phyloP scores from a whole-genome alignment of 1,284 basidiomycete genomes.

The Ustilago curta region DNA sequence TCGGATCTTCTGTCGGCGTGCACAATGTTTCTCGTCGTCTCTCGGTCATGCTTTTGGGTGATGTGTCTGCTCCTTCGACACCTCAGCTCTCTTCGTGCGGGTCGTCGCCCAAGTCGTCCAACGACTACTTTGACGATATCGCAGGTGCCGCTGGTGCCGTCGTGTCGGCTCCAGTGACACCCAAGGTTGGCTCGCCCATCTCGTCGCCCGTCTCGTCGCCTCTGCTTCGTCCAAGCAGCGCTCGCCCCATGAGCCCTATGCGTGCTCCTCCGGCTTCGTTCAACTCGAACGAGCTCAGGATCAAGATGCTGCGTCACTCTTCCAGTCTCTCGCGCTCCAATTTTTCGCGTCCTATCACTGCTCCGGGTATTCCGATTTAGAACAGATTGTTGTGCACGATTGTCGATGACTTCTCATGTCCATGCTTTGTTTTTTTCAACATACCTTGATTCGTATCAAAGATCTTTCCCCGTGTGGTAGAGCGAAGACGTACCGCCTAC shows the following conservation, averaged over 20 bases:
- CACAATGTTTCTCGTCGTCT: constrained; percentile 46
- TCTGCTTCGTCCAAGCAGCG: constrained; percentile 25
- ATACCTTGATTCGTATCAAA: background rate
- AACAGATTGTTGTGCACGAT: too few relatives aligned
- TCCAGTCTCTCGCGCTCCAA: constrained; percentile 23
- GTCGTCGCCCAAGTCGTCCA: constrained; percentile 22
- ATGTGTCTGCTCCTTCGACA: constrained; percentile 22
- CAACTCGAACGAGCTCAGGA: constrained; percentile 41
- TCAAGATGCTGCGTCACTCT: constrained; percentile 48
- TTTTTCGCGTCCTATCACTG: constrained; percentile 33
- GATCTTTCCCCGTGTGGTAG: constrained; percentile 1
- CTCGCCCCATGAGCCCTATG: constrained; percentile 39
- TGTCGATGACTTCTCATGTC: background rate
- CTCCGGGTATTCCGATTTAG: constrained; percentile 32
- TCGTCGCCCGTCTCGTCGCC: constrained; percentile 27
- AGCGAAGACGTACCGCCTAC: background rate
- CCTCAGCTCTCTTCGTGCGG: constrained; percentile 25
- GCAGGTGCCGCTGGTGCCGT: constrained; percentile 24
- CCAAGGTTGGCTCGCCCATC: constrained; percentile 20
- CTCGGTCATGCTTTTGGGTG: constrained; percentile 41
- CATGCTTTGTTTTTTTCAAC: background rate
- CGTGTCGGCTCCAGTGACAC: constrained; percentile 25
- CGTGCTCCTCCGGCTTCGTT: constrained; percentile 40
- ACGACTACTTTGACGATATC: constrained; percentile 33
- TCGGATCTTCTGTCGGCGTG: constrained; percentile 21